phyloP scores from a whole-genome alignment of 371 early-diverging fungal species.

The Circinella umbellata region DNA sequence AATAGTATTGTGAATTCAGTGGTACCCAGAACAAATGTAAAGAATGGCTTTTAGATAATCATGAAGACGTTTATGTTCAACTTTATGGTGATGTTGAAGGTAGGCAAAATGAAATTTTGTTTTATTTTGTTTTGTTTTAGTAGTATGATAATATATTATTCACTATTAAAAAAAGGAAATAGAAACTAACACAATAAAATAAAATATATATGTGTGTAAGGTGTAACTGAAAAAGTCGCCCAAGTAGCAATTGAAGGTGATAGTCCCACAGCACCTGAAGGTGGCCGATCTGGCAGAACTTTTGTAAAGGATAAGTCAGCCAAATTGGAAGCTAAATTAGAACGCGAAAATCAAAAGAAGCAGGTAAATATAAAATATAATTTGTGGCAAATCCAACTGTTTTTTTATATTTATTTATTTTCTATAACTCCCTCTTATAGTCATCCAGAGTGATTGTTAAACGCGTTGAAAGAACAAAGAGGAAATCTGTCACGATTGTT shows the following conservation, averaged over 20 bases:
- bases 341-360: constrained; percentile 77
- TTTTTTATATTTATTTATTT: constrained; percentile 2
- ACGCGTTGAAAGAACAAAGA: constrained; percentile 86
- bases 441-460: constrained; percentile 73
- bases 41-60: constrained; percentile 71
- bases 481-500: constrained; percentile 85
- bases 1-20: constrained; percentile 91
- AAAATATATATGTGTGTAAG: constrained; percentile 15
- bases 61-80: constrained; percentile 59
- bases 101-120: constrained; percentile 12
- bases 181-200: neutral
- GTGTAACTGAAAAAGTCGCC: constrained; percentile 47
- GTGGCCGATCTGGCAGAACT: constrained; percentile 50
- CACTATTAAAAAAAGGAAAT: neutral
- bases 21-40: constrained; percentile 81
- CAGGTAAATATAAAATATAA: constrained; percentile 49
- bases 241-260: constrained; percentile 31
- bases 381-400: neutral
- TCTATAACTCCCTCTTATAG: constrained; percentile 21
- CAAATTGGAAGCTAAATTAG: constrained; percentile 72
- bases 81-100: constrained; percentile 56
- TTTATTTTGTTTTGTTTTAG: neutral
- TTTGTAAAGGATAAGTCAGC: constrained; percentile 61
- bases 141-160: neutral
- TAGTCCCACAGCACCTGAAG: constrained; percentile 16